Evolutionary conservation across 2,329 filamentous ascomycete genomes (phyloP).

Genomic region (Aspergillus melleus): DNA sequence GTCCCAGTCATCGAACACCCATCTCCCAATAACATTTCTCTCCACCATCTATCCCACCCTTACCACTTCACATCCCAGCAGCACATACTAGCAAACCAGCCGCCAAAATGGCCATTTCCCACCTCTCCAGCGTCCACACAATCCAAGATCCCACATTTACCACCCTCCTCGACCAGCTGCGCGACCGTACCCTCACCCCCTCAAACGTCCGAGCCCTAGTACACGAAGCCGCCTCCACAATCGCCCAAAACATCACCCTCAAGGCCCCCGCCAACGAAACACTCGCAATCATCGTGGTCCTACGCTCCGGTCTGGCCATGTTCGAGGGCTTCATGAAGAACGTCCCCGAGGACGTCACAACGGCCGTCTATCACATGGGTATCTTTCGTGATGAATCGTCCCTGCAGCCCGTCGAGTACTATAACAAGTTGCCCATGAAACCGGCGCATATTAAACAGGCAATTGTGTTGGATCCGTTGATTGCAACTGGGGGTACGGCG

Average conservation of each 20-base stretch:
- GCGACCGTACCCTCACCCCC: constrained; percentile 13
- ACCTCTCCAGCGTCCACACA: constrained; percentile 17
- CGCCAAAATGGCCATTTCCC: constrained; percentile 7
- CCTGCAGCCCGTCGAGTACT: constrained; percentile 31
- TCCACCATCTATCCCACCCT: background rate
- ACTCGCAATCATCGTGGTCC: constrained; percentile 29
- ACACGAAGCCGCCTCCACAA: constrained; percentile 20
- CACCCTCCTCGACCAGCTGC: constrained; percentile 11
- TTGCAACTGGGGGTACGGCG: constrained; percentile 29
- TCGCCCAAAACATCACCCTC: constrained; percentile 23
- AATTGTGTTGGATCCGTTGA: constrained; percentile 28
- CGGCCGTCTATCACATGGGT: constrained; percentile 30
- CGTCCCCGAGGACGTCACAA: constrained; percentile 23
- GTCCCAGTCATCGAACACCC: background rate
- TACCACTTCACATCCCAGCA: background rate
- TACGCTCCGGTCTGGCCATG: constrained; percentile 42
- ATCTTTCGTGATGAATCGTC: constrained; percentile 28
- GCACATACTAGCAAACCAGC: background rate
- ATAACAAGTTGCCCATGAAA: constrained; percentile 31
- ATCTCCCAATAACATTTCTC: background rate
- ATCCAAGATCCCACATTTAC: constrained; percentile 11
- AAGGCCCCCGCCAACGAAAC: constrained; percentile 16
- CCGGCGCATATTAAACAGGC: constrained; percentile 24
- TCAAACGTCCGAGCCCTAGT: constrained; percentile 22
- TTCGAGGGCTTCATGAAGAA: constrained; percentile 35